Evolutionary conservation across 2,329 filamentous ascomycete genomes (phyloP).

Genomic region (Colletotrichum orchidophilum): DNA sequence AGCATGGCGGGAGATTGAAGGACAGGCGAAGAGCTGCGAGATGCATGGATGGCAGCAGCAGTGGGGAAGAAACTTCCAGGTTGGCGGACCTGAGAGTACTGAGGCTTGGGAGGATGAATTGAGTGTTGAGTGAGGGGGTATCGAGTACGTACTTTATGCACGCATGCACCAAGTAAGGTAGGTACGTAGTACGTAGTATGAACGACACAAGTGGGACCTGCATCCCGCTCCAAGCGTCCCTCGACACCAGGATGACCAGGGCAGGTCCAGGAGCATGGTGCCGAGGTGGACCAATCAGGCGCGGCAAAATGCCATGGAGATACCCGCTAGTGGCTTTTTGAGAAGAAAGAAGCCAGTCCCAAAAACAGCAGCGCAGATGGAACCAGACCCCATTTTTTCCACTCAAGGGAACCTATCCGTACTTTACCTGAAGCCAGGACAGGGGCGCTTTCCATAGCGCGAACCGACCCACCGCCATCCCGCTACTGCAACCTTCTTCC

Average conservation of each 20-base stretch:
- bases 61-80: background rate
- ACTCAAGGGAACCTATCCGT: too few species aligned
- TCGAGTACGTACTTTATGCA: conserved; percentile 7
- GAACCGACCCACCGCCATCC: conserved; percentile 24
- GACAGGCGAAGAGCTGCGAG: background rate
- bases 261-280: background rate
- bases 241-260: background rate
- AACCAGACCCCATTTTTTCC: background rate
- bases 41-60: background rate
- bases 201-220: background rate
- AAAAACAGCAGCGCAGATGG: conserved; percentile 9
- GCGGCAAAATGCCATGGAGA: background rate
- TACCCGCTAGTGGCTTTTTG: conserved; percentile 14
- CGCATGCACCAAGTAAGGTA: conserved; percentile 2
- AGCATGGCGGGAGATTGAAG: background rate
- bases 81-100: background rate
- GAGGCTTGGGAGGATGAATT: background rate
- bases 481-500: conserved; percentile 34
- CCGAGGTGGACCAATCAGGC: conserved; percentile 13
- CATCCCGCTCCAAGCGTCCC: conserved; percentile 7
- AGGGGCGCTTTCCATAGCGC: conserved; percentile 1
- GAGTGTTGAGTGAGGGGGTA: background rate
- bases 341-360: conserved; percentile 1
- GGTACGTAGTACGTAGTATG: too few species aligned
- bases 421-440: background rate